Evolutionary conservation across 1,284 basidiomycete species (phyloP).

Genomic region (Afroboletus lepidellus): DNA sequence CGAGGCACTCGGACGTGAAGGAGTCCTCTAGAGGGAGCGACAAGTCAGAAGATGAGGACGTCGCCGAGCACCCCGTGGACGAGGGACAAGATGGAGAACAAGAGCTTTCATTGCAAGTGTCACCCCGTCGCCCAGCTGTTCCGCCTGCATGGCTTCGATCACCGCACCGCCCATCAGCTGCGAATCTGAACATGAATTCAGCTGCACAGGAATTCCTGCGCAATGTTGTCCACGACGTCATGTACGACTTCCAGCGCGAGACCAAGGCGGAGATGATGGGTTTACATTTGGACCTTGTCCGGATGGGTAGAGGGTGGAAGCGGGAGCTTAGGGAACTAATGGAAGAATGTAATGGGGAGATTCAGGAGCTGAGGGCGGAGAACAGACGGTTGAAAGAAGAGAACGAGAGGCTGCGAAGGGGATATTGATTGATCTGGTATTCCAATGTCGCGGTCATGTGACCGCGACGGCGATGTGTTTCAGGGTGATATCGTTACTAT

Average conservation of each 20-base stretch:
- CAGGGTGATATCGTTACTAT: too few relatives aligned
- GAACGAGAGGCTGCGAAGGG: conserved; percentile 61
- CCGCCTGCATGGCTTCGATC: conserved; percentile 42
- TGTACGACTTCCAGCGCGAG: conserved; percentile 69
- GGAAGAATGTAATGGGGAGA: conserved; percentile 51
- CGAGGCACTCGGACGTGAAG: conserved; percentile 32
- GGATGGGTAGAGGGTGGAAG: conserved; percentile 60
- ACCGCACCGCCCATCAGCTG: conserved; percentile 36
- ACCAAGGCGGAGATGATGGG: conserved; percentile 65
- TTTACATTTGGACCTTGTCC: conserved; percentile 66
- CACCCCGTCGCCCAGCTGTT: conserved; percentile 48
- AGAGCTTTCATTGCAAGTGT: conserved; percentile 55
- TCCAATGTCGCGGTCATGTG: conserved; percentile 18
- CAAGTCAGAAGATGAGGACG: conserved; percentile 22
- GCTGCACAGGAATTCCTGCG: conserved; percentile 61
- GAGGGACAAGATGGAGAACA: conserved; percentile 11
- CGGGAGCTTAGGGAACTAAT: conserved; percentile 57
- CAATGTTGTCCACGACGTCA: conserved; percentile 61
- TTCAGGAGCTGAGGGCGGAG: conserved; percentile 27
- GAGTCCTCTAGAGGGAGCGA: conserved; percentile 33
- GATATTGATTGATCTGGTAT: conserved; percentile 27
- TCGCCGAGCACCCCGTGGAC: conserved; percentile 16
- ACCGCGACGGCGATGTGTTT: neutral
- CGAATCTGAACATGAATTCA: conserved; percentile 31
- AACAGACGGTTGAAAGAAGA: conserved; percentile 54